Evolutionary conservation across 2,329 filamentous ascomycete species (phyloP), one percentile per base, ranked within the genome.

Genomic region (Xylariomycetidae sp.): DNA sequence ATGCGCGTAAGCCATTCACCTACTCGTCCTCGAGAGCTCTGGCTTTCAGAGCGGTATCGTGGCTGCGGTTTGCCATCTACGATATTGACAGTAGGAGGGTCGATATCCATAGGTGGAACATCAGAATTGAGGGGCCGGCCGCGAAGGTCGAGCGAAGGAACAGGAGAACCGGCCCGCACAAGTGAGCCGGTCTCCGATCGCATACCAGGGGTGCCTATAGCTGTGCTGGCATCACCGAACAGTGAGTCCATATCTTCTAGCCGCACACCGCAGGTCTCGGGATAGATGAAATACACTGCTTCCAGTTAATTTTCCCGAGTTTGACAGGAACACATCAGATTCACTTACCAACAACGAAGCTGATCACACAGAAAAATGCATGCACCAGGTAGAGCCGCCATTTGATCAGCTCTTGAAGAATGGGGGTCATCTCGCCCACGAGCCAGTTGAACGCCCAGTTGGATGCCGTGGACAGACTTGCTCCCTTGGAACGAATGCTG

Each of bases 401-500:
- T 50, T 83, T 77, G 51, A 98, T 96, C 63, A 74, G 79, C 50
- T 92, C 86, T 59, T 98, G 90, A 39, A 96, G 68, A 34, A 96
- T 79, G 2, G 92, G 92, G 0, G 92, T 98, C 70, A 96, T 76
- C 61, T 94, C 86, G 47, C 92, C 92, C 4, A 96, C 92, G 17
- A 96, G 69, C 85, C 88, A 98, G 63, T 98, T 98, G 63, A 92
- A 95, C 2, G 90, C 88, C 92, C 92, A 98, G 57, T 98, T 98
- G 19, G 89, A 82, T 13, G 92, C 92, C 2, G 92, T 96, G 40
- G 90, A 95, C 57, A 98, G 64, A 72, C 88, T 95, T 34, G 92
- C 90, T 40, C 92, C 92, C 70, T 96, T 96, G 39, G 90, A 94
- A 52, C 92, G 82, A 56, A 96, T 95, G 67, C 88, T 95, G 40